Evolutionary conservation across 371 early-diverging fungal species (phyloP).

Genomic region (Synchytrium microbalum): DNA sequence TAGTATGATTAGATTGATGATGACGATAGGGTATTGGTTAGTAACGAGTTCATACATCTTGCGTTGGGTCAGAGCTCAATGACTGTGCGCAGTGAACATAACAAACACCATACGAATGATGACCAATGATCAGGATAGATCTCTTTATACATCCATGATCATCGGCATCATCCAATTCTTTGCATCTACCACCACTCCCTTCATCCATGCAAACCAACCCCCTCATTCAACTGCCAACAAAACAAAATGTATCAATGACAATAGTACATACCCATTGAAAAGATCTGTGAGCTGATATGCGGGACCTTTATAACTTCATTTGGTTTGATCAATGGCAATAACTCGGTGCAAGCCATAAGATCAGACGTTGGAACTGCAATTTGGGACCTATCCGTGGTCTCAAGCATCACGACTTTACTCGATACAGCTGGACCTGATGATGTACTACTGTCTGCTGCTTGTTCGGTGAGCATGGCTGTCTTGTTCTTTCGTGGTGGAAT

Average conservation of each 20-base stretch:
- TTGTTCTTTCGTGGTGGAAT: neutral
- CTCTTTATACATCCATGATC: too few relatives aligned
- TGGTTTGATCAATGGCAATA: neutral
- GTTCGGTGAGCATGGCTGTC: neutral
- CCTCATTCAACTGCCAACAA: neutral
- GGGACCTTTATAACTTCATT: neutral
- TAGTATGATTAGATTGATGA: too few relatives aligned
- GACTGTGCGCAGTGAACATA: neutral
- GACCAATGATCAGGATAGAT: too few relatives aligned
- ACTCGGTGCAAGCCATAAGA: neutral
- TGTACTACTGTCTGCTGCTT: neutral
- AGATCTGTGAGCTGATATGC: neutral
- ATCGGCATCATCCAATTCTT: too few relatives aligned
- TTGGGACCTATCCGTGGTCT: neutral
- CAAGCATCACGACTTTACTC: neutral
- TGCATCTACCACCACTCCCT: too few relatives aligned
- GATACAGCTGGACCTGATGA: neutral
- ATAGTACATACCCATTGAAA: neutral
- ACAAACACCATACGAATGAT: too few relatives aligned
- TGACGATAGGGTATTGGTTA: too few relatives aligned
- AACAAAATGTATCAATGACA: neutral
- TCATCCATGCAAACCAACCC: too few relatives aligned
- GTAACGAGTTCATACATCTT: too few relatives aligned
- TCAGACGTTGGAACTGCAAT: neutral
- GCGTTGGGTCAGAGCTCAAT: neutral